Percentiles rank a stretch among this genome's conserved stretches.
Evolutionary conservation across 108 stramenopile species (phyloP).

Genomic region (Craspedostauros australis): DNA sequence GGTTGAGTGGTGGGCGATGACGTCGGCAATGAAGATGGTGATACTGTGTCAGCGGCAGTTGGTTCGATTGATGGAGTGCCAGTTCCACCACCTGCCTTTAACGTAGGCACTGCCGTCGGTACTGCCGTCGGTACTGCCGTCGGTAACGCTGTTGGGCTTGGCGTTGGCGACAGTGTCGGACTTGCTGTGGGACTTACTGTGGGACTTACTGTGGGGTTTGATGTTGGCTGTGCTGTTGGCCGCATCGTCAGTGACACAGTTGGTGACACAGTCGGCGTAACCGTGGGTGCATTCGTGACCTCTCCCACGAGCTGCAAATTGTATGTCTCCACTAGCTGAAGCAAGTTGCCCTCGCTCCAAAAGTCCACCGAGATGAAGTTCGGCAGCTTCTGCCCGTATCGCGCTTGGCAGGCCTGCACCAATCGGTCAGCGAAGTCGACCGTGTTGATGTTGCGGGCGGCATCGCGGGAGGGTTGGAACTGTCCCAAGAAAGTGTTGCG

Average conservation of each 20-base stretch:
- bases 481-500: conserved; percentile 8
- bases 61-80: too few species aligned
- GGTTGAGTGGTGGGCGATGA: too few species aligned
- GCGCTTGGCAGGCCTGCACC: conserved; percentile 27
- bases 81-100: too few species aligned
- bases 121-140: too few species aligned
- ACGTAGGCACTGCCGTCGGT: too few species aligned
- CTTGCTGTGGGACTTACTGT: neutral
- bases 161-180: neutral
- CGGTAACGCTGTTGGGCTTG: too few species aligned
- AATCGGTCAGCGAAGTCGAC: conserved; percentile 16
- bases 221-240: neutral
- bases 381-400: neutral
- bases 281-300: neutral
- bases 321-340: conserved; percentile 27
- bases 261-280: neutral
- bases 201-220: neutral
- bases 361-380: conserved; percentile 56
- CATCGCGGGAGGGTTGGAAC: conserved; percentile 18
- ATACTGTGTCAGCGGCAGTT: too few species aligned
- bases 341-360: conserved; percentile 53
- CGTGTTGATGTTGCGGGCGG: conserved; percentile 35
- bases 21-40: too few species aligned
- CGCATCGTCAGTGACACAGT: neutral
- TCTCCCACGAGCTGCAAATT: conserved; percentile 24